These are phyloP conservation scores for Colletotrichum costaricense DNA, from an alignment of 2,329 filamentous ascomycete species.

Conservation along the genomic window DNA sequence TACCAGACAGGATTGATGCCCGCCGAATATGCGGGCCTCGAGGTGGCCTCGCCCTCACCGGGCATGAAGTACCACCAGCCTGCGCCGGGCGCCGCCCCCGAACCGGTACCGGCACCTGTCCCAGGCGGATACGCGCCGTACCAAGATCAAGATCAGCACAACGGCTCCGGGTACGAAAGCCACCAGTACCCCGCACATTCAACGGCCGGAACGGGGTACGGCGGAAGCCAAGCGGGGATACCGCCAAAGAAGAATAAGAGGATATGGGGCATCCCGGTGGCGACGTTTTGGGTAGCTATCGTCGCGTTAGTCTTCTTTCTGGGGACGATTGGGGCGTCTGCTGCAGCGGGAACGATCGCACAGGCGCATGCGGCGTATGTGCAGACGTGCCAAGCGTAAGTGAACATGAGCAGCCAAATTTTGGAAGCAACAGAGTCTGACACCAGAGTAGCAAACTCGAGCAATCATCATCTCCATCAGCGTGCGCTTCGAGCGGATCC, in stretches of 20 bases:
- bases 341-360: constrained; percentile 23
- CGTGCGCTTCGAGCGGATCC: not conserved
- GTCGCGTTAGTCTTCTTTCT: constrained; percentile 20
- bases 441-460: constrained; percentile 3
- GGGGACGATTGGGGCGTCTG: constrained; percentile 28
- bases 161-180: not conserved
- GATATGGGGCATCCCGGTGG: constrained; percentile 18
- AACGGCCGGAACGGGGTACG: not conserved
- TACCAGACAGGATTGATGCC: constrained; percentile 15
- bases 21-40: constrained; percentile 14
- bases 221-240: not conserved
- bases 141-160: constrained; percentile 19
- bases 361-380: constrained; percentile 17
- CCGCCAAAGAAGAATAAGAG: constrained; percentile 7
- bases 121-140: constrained; percentile 35
- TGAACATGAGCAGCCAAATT: not conserved
- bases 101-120: constrained; percentile 18
- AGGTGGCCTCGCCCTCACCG: constrained; percentile 40
- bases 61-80: constrained; percentile 54
- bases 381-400: constrained; percentile 10
- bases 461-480: not conserved
- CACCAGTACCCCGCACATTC: constrained; percentile 7
- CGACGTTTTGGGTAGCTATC: constrained; percentile 23
- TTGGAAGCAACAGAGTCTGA: not conserved
- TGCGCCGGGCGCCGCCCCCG: constrained; percentile 43